These are phyloP conservation scores for Porphyrellus cyaneotinctus DNA, from an alignment of 768 basidiomycete species.

Conservation along the genomic window DNA sequence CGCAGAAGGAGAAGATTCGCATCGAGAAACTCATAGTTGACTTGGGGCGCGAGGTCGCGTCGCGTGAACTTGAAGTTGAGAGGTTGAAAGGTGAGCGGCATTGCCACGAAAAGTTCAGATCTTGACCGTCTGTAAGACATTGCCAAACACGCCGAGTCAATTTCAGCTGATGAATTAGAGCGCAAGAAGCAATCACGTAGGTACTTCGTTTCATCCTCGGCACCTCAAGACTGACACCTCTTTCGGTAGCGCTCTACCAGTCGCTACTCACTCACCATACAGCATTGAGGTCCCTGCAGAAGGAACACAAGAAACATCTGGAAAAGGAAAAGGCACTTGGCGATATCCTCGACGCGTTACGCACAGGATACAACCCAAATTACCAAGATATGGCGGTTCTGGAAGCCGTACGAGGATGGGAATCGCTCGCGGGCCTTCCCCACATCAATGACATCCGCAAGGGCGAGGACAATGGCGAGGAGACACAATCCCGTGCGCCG, in stretches of 20 bases:
- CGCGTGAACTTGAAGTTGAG: slow-evolving; percentile 66
- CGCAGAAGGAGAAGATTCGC: slow-evolving; percentile 84
- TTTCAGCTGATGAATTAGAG: slow-evolving; percentile 77
- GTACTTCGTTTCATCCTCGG: slow-evolving; percentile 26
- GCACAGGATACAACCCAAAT: slow-evolving; percentile 92
- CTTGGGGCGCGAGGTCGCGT: slow-evolving; percentile 53
- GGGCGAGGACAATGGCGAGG: slow-evolving; percentile 37
- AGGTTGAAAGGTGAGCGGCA: slow-evolving; percentile 58
- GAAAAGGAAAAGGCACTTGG: slow-evolving; percentile 75
- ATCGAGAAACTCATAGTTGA: slow-evolving; percentile 61
- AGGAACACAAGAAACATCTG: slow-evolving; percentile 66
- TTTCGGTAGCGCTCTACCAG: slow-evolving; percentile 66
- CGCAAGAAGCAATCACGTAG: slow-evolving; percentile 83
- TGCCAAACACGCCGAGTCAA: slow-evolving; percentile 70
- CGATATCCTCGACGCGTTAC: slow-evolving; percentile 76
- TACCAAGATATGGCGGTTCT: slow-evolving; percentile 99
- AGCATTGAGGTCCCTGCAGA: slow-evolving; percentile 73
- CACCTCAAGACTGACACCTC: neutral
- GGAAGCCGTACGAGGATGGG: slow-evolving; percentile 94
- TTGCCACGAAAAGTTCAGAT: neutral
- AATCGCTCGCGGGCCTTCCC: slow-evolving; percentile 63
- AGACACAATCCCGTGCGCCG: slow-evolving; percentile 18
- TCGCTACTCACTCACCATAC: slow-evolving; percentile 68
- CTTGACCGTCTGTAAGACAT: slow-evolving; percentile 48
- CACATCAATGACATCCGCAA: slow-evolving; percentile 69